Conservation (phyloP, 2,329 filamentous ascomycete species). For the Microcyclosporella mali region DNA sequence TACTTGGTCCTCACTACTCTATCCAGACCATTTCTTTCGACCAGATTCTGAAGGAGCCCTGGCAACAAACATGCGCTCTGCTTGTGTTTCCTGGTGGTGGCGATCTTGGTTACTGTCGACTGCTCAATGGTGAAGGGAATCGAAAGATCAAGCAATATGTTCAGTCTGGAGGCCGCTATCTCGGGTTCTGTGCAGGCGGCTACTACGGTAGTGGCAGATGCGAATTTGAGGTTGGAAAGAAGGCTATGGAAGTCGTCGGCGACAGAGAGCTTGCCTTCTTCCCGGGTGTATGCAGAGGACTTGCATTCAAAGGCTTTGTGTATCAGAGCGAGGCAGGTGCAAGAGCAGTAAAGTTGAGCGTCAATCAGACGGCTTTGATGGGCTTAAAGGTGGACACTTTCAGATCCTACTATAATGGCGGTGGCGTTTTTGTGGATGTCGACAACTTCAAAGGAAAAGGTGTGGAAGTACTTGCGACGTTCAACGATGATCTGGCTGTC, state of each 20-base stretch:
- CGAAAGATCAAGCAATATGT: conserved; percentile 78
- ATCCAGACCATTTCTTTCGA: conserved; percentile 77
- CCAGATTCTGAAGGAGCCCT: conserved; percentile 82
- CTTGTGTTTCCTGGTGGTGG: conserved; percentile 90
- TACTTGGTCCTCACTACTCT: conserved; percentile 86
- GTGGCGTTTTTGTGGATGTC: conserved; percentile 84
- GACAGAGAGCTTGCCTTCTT: conserved; percentile 82
- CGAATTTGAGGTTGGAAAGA: conserved; percentile 86
- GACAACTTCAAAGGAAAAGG: conserved; percentile 54
- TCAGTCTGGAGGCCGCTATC: conserved; percentile 73
- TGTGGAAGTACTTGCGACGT: conserved; percentile 77
- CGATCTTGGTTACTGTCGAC: conserved; percentile 85
- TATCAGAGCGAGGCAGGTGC: conserved; percentile 86
- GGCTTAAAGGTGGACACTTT: conserved; percentile 56
- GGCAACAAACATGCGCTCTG: conserved; percentile 77
- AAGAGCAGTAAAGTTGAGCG: conserved; percentile 60
- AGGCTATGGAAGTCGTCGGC: conserved; percentile 75
- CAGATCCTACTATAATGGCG: conserved; percentile 84
- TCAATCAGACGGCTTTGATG: conserved; percentile 55
- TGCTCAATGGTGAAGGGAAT: conserved; percentile 83
- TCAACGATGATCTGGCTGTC: conserved; percentile 66
- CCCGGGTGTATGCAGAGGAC: conserved; percentile 75
- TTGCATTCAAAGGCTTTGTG: conserved; percentile 82
- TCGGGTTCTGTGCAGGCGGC: conserved; percentile 89
- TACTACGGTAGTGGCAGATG: conserved; percentile 80